Conservation (phyloP, 257 asterid species). For the Nicotiana noctiflora region DNA sequence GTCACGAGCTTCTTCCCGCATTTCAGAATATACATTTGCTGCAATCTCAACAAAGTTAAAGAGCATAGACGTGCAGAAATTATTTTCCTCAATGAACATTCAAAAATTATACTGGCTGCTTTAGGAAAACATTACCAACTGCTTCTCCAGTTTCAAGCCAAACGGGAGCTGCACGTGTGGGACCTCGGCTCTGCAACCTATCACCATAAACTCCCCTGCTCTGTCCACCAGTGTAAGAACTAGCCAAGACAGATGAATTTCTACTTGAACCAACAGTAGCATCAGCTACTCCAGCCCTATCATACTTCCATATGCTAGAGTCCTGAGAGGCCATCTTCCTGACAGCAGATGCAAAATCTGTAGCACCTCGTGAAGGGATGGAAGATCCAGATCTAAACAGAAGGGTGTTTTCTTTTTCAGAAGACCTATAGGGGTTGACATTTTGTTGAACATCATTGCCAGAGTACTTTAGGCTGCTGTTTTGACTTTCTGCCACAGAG, state of each 20-base stretch:
- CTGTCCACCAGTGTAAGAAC: constrained; percentile 49
- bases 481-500: constrained; percentile 47
- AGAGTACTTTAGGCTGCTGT: constrained; percentile 37
- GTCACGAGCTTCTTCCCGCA: constrained; percentile 97
- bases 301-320: constrained; percentile 66
- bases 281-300: constrained; percentile 48
- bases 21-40: constrained; percentile 90
- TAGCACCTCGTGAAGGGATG: constrained; percentile 51
- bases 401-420: constrained; percentile 38
- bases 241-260: constrained; percentile 51
- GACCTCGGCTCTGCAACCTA: constrained; percentile 54
- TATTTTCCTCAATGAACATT: constrained; percentile 14
- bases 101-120: constrained; percentile 19
- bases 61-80: constrained; percentile 25
- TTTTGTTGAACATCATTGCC: constrained; percentile 46
- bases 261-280: constrained; percentile 75
- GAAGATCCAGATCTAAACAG: constrained; percentile 50
- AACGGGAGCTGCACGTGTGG: constrained; percentile 49
- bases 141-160: constrained; percentile 83
- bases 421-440: constrained; percentile 33
- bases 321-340: constrained; percentile 75
- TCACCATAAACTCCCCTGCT: constrained; percentile 44
- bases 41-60: constrained; percentile 54
- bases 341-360: constrained; percentile 76
- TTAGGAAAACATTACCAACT: constrained; percentile 58